Percentiles rank a stretch among this genome's conserved stretches.
Conservation (phyloP, 768 basidiomycete species). For the Phanerochaete carnosa region DNA sequence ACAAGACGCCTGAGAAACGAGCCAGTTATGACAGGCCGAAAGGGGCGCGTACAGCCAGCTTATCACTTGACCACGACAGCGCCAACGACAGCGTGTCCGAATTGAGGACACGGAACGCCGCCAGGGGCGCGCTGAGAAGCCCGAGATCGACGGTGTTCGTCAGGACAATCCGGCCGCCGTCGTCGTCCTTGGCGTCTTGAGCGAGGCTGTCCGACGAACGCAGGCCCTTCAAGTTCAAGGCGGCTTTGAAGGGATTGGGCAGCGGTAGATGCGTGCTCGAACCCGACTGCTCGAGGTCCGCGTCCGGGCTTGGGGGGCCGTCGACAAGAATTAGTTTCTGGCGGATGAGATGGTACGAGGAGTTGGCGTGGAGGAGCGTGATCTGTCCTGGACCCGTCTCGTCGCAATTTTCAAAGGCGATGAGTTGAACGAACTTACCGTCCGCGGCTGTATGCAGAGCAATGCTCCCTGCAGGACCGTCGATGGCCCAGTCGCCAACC, state of each 20-base stretch:
- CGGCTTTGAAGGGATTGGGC: slow-evolving; percentile 63
- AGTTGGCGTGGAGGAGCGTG: slow-evolving; percentile 39
- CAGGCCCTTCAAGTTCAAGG: slow-evolving; percentile 8
- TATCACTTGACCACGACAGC: slow-evolving; percentile 17
- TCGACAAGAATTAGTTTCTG: slow-evolving; percentile 35
- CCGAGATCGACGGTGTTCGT: slow-evolving; percentile 35
- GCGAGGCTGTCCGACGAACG: slow-evolving; percentile 46
- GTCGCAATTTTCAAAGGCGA: neutral
- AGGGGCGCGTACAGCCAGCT: slow-evolving; percentile 16
- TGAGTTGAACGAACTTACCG: slow-evolving; percentile 33
- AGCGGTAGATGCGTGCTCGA: slow-evolving; percentile 37
- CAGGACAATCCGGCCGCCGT: slow-evolving; percentile 27
- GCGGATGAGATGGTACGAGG: slow-evolving; percentile 42
- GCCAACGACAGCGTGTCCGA: slow-evolving; percentile 30
- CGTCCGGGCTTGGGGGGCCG: slow-evolving; percentile 17
- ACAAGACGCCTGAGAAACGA: neutral
- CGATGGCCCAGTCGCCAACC: slow-evolving; percentile 53
- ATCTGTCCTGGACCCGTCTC: slow-evolving; percentile 29
- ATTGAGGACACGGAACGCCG: slow-evolving; percentile 25
- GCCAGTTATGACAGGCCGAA: neutral
- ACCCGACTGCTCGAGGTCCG: slow-evolving; percentile 21
- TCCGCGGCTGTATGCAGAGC: slow-evolving; percentile 45
- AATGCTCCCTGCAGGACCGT: slow-evolving; percentile 43
- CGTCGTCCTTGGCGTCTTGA: slow-evolving; percentile 19
- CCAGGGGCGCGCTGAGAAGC: slow-evolving; percentile 22